A percentile compares a stretch with the other conserved stretches of the same genome.
phyloP scores from a whole-genome alignment of 2,329 filamentous ascomycete genomes.

The Sclerotinia trifoliorum region DNA sequence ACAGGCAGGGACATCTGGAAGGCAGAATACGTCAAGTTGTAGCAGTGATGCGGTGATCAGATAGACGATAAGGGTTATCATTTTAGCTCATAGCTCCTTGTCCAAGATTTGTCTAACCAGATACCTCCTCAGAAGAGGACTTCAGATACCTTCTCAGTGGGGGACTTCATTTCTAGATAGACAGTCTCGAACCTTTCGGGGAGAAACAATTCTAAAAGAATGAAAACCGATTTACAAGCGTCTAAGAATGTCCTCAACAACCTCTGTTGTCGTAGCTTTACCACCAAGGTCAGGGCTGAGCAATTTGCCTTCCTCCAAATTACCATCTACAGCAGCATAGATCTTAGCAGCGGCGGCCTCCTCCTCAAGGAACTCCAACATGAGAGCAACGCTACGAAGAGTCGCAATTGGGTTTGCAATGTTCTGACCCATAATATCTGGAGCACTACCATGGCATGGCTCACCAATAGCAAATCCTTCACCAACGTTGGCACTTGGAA shows the following conservation, averaged over 20 bases:
- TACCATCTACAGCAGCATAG: constrained; percentile 87
- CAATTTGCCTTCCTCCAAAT: constrained; percentile 77
- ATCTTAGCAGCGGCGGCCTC: constrained; percentile 84
- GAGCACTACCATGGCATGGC: constrained; percentile 94
- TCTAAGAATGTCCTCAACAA: constrained; percentile 82
- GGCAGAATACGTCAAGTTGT: not conserved
- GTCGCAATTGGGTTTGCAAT: constrained; percentile 98
- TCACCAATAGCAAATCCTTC: constrained; percentile 94
- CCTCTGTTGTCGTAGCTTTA: constrained; percentile 78
- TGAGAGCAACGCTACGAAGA: constrained; percentile 82
- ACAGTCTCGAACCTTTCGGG: constrained; percentile 11
- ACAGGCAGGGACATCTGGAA: not conserved
- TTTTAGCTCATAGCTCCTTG: constrained; percentile 22
- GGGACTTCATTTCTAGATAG: constrained; percentile 17
- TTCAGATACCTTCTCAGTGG: constrained; percentile 20
- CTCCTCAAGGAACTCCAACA: constrained; percentile 94
- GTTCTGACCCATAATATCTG: constrained; percentile 88
- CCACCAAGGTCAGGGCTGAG: constrained; percentile 90
- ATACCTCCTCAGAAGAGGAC: constrained; percentile 17
- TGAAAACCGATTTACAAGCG: constrained; percentile 58
- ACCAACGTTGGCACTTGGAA: constrained; percentile 93
- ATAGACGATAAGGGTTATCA: constrained; percentile 16
- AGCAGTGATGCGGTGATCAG: not conserved
- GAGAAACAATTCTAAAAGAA: constrained; percentile 22
- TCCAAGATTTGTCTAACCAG: constrained; percentile 4